Conservation (phyloP, 768 basidiomycete genomes). For the Floccularia luteovirens region DNA sequence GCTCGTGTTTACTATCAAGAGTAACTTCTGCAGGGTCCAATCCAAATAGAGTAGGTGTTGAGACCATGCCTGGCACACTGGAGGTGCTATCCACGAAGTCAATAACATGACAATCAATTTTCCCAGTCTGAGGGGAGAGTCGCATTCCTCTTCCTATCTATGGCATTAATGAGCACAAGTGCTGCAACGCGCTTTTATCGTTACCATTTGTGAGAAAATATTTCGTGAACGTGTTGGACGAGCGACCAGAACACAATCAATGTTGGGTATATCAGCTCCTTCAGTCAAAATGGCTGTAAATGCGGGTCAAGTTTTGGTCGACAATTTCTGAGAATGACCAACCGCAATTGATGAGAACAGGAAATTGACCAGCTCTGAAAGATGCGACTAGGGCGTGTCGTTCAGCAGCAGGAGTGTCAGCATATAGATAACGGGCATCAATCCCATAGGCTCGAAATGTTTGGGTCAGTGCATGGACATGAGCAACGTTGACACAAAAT, state of each 20-base stretch:
- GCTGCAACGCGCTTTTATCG: conserved; percentile 6
- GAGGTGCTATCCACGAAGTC: conserved; percentile 81
- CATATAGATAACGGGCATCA: conserved; percentile 78
- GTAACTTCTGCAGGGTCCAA: conserved; percentile 61
- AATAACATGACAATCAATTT: conserved; percentile 79
- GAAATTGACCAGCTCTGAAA: conserved; percentile 70
- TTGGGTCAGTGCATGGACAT: conserved; percentile 69
- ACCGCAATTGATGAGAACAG: conserved; percentile 91
- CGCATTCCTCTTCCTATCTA: conserved; percentile 93
- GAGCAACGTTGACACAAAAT: conserved; percentile 84
- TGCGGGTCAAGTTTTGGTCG: not conserved
- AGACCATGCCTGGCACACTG: conserved; percentile 65
- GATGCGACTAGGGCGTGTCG: conserved; percentile 54
- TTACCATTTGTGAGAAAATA: conserved; percentile 88
- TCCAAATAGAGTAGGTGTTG: conserved; percentile 79
- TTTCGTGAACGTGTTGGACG: conserved; percentile 87
- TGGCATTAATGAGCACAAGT: not conserved
- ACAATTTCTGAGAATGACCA: conserved; percentile 6
- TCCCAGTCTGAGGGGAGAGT: conserved; percentile 72
- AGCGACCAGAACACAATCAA: conserved; percentile 86
- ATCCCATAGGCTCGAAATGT: conserved; percentile 68
- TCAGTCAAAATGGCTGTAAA: conserved; percentile 78
- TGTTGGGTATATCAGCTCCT: conserved; percentile 91
- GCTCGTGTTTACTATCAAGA: conserved; percentile 43
- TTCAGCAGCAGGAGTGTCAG: conserved; percentile 55